Base-by-base conservation (phyloP, 257 asterid genomes). In the Galeopsis tetrahit region DNA sequence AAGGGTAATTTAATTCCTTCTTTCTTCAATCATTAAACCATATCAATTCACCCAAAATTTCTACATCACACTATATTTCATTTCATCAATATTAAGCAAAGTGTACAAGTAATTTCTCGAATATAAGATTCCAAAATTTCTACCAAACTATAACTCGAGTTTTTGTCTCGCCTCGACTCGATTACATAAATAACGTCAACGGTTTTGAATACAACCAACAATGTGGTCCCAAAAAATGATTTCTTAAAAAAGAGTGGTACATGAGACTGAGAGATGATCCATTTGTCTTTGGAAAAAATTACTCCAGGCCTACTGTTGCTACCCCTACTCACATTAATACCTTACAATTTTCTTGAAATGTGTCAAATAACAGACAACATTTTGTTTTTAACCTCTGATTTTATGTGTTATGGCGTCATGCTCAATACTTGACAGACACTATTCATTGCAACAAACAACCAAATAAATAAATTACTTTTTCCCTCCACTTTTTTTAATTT, bases 201-300 rank as follows among this genome's bases (percentile, higher is more conserved):
- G 4, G 7, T 17, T 48, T 48, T 48, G 7, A 11, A 0, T 13
- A 13, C 13, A 48, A 48, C 55, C 6, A 66, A 58, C 59, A 52
- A 4, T 40, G 83, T 70, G 83, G 83, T 56, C 80, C 83, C 68
- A 70, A 40, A n/a, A 10, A 28, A 73, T 32, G 63, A 38, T 68
- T 63, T 36, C 32, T 36, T 5, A 38, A 7, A 53, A 14, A 14
- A 7, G 48, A 44, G 62, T 34, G 46, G 65, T 68, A 68, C 69
- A 73, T 73, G 66, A 73, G 69, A 73, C 72, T 72, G 68, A 62
- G 39, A 78, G 68, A 61, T 57, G 68, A 73, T 78, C 73, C 66
- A 63, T 40, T 70, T 67, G 58, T 15, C 68, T 59, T 49, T 17
- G 48, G 1, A 15, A 10, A 66, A 60, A 9, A 57, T 11, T 8